Evolutionary conservation across 257 asterid genomes (phyloP), one percentile per base, ranked within the genome.

Genomic region (Scutellaria baicalensis): DNA sequence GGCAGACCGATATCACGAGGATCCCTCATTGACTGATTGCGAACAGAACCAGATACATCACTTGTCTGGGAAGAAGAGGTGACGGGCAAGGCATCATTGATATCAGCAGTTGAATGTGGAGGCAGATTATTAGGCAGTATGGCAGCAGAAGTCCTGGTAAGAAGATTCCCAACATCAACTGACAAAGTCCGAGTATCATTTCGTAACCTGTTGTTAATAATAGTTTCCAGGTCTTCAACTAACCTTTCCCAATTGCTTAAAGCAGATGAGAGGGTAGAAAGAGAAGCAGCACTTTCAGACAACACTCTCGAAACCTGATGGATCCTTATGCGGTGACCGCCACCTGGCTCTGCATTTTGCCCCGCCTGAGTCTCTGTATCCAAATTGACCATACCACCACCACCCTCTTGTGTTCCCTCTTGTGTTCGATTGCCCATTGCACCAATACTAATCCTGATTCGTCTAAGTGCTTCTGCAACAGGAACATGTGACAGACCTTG

Each of bases 281-380:
- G 89, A 6, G 96, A 89, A 43, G 96, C 86, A 54, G 90, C 85
- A 66, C 86, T 88, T 74, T 92, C 97, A 11, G 97, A 81, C 55
- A 87, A 70, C 3, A 85, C 88, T 72, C 93, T 86, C 4, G 95
- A 83, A 66, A 82, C 82, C 76, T 76, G 90, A 71, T 82, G 92
- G 71, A 89, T 73, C 77, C 86, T 86, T 11, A 64, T 64, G 13
- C 77, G 84, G 6, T 73, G 79, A 35, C 82, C 75, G n/a, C 74
- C 78, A 67, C 23, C 70, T 6, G 70, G 35, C 21, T 80, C 88
- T 39, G 60, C 73, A 68, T 64, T 87, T 33, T 61, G 81, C 43
- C 74, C 77, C 42, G 62, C 80, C 59, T 55, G 78, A 55, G 77
- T 48, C 39, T 65, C 80, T 11, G 78, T 1, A 3, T 65, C 78